phyloP scores from a whole-genome alignment of 2,329 filamentous ascomycete species.

The Cyphellophora europaea region DNA sequence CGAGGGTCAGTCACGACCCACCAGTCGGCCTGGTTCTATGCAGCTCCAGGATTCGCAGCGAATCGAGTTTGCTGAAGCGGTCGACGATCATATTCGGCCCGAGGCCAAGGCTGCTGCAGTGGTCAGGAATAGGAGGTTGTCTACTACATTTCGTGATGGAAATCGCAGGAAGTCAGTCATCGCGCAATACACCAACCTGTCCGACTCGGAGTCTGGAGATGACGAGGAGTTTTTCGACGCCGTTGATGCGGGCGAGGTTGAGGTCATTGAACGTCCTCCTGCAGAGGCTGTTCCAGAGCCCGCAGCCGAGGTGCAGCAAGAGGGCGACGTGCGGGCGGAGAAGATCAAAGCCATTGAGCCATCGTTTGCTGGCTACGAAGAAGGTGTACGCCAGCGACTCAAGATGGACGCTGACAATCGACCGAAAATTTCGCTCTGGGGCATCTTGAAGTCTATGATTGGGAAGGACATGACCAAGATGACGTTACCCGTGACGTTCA shows the following conservation, averaged over 20 bases:
- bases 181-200: conserved; percentile 62
- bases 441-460: conserved; percentile 98
- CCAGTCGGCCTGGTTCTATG: conserved; percentile 27
- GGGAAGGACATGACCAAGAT: conserved; percentile 99
- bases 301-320: conserved; percentile 23
- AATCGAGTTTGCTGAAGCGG: conserved; percentile 25
- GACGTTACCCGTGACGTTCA: conserved; percentile 96
- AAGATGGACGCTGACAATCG: conserved; percentile 88
- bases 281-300: conserved; percentile 27
- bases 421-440: conserved; percentile 92
- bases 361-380: conserved; percentile 85
- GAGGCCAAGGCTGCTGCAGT: conserved; percentile 20
- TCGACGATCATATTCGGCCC: conserved; percentile 27
- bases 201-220: conserved; percentile 66
- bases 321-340: conserved; percentile 34
- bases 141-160: conserved; percentile 26
- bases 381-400: conserved; percentile 66
- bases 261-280: conserved; percentile 51
- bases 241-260: conserved; percentile 83
- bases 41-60: conserved; percentile 9
- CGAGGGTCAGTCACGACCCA: conserved; percentile 42
- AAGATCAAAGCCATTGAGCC: conserved; percentile 58
- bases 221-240: conserved; percentile 97
- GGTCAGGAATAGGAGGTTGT: conserved; percentile 13
- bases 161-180: conserved; percentile 56